Evolutionary conservation across 1,284 basidiomycete species (phyloP), one percentile per base, ranked within the genome.

Genomic region (Amylostereum chailletii): DNA sequence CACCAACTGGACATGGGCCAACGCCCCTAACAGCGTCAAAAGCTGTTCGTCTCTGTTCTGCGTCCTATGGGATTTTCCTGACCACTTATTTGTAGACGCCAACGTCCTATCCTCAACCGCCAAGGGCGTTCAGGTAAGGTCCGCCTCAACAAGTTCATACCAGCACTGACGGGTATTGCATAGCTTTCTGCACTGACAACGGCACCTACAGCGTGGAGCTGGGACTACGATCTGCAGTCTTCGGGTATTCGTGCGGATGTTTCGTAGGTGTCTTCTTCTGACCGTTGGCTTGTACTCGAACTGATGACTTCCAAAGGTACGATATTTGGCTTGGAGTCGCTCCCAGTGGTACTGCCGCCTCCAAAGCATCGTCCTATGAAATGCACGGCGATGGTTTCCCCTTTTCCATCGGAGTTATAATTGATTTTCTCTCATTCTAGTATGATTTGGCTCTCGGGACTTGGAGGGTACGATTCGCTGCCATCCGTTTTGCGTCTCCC

Each of bases 361-460:
- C 74, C 2, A 55, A 62, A 6, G 68, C 71, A 3, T 79, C 77
- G 7, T 73, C 71, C 1, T 80, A 69, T 55, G 78, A 79, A 57
- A 77, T 79, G 77, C 77, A 60, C 39, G 72, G 49, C 3, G 19
- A 19, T 19, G 1, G 19, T 19, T 6, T 48, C 11, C 8, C 10
- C 31, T 33, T 2, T 33, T 42, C 27, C 36, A 29, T 4, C 9
- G 11, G 30, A 36, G 11, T 27, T 33, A 26, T n/a, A 34, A 32
- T 43, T 9, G 33, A 5, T 51, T 8, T 29, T 26, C 7, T 32
- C 34, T 19, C 27, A 27, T 48, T 40, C 5, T 52, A 78, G 76
- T 52, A 81, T 80, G 78, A 78, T 80, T 51, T 80, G 77, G 79
- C 70, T 80, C 19, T 79, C 77, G 46, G 72, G 76, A 38, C 66